A percentile compares a stretch with the other conserved stretches of the same genome.
Evolutionary conservation across 2,329 filamentous ascomycete species (phyloP).

Genomic region (Ophiostoma fasciatum): DNA sequence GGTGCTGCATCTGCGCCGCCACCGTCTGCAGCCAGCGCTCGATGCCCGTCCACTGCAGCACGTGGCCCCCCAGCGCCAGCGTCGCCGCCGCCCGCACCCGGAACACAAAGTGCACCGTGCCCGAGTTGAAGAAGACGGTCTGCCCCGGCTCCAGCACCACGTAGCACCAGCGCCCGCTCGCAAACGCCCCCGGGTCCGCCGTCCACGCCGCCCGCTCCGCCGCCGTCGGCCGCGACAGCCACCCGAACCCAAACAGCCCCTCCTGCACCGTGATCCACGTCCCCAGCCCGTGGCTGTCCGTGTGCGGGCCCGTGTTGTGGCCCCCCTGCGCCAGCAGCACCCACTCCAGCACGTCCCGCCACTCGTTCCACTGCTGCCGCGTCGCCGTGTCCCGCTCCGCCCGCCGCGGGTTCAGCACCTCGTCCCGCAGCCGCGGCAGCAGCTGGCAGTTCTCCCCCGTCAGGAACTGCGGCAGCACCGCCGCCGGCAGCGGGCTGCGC

Average conservation of each 20-base stretch:
- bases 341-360: slow-evolving; percentile 20
- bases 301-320: slow-evolving; percentile 20
- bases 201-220: slow-evolving; percentile 16
- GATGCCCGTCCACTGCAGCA: slow-evolving; percentile 20
- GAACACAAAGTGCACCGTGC: slow-evolving; percentile 22
- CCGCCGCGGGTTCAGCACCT: slow-evolving; percentile 23
- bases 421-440: slow-evolving; percentile 16
- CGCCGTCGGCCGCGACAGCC: slow-evolving; percentile 17
- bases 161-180: slow-evolving; percentile 18
- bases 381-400: slow-evolving; percentile 16
- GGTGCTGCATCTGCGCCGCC: slow-evolving; percentile 16
- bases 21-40: slow-evolving; percentile 18
- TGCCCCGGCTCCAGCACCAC: slow-evolving; percentile 19
- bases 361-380: slow-evolving; percentile 18
- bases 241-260: slow-evolving; percentile 18
- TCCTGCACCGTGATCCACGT: slow-evolving; percentile 22
- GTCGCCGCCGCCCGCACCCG: slow-evolving; percentile 15
- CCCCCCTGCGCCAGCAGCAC: slow-evolving; percentile 20
- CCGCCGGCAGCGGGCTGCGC: slow-evolving; percentile 14
- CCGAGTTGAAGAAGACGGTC: slow-evolving; percentile 20
- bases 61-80: slow-evolving; percentile 19
- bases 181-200: slow-evolving; percentile 13
- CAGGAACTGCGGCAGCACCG: slow-evolving; percentile 15
- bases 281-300: slow-evolving; percentile 20
- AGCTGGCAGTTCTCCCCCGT: slow-evolving; percentile 17